Evolutionary conservation across 2,329 filamentous ascomycete genomes (phyloP), one percentile per base, ranked within the genome.

Genomic region (Aspergillus brasiliensis): DNA sequence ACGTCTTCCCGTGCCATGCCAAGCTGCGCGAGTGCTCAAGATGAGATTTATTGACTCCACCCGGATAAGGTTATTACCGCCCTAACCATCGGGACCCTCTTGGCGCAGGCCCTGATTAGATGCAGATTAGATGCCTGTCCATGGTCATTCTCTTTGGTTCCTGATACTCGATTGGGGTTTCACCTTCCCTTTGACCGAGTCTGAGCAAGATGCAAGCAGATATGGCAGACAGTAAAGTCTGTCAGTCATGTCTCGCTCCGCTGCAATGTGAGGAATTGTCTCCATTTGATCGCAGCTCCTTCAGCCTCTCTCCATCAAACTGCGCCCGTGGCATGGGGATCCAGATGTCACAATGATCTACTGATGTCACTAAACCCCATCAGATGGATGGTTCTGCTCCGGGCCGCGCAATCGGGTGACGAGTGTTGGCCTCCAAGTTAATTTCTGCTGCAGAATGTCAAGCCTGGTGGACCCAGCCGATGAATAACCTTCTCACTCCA

Each of bases 351-450:
- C 25, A 11, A 6, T 31, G 15, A 49, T 28, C 13, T n/a, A 31
- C n/a, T 28, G 46, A 28, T 49, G 23, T 49, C 46, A 28, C n/a
- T 19, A 1, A 17, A 48, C 6, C 13, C 15, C 6, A 21, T 54
- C n/a, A 17, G 10, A 11, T n/a, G 23, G 8, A n/a, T 44, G 21
- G 27, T 28, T 2, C 37, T 42, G 23, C 15, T 15, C 31, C 21
- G 51, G 53, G 55, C 55, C 55, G 47, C 55, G 56, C 56, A 51
- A 51, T 27, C 28, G 21, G 34, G 47, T 57, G 47, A 51, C 56
- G 34, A 57, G 46, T 23, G 25, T 38, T 28, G 25, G 23, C 2
- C 28, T 27, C 25, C 21, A 8, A 31, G 28, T 31, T 17, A 42
- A 21, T 44, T 34, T 6, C 37, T 28, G 25, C 46, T 28, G 51